phyloP scores from a whole-genome alignment of 345 rosid species.

The Acer negundo region DNA sequence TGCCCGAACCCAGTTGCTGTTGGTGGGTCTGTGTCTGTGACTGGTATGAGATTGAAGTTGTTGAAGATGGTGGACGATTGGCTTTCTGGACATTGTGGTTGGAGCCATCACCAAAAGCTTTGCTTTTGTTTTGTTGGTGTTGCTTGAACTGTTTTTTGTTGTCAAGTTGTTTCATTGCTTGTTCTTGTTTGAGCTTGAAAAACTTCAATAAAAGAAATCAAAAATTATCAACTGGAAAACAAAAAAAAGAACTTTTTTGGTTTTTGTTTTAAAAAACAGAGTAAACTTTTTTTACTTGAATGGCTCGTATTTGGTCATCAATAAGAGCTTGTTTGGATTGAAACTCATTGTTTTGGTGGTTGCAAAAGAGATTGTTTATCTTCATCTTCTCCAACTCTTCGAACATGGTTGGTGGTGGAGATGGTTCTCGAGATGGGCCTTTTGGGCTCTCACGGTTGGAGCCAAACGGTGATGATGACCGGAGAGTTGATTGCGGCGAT shows the following conservation, averaged over 20 bases:
- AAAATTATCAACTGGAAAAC: not conserved
- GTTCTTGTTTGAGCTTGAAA: conserved; percentile 42
- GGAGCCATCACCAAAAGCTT: conserved; percentile 13
- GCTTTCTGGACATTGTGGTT: conserved; percentile 16
- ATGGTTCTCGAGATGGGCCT: conserved; percentile 40
- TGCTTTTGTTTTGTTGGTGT: conserved; percentile 27
- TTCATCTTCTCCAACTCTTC: conserved; percentile 38
- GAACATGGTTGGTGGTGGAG: conserved; percentile 34
- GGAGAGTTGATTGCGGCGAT: conserved; percentile 46
- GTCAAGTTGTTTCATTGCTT: conserved; percentile 33
- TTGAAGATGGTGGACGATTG: not conserved
- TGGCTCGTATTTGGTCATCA: conserved; percentile 58
- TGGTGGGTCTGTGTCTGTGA: conserved; percentile 34
- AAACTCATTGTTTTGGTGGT: conserved; percentile 22
- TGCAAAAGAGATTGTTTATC: conserved; percentile 17
- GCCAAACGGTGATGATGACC: conserved; percentile 44
- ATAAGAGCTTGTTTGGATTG: conserved; percentile 56
- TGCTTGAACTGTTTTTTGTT: conserved; percentile 19
- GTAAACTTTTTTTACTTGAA: conserved; percentile 38
- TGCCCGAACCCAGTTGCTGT: conserved; percentile 40
- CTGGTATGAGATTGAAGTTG: conserved; percentile 16
- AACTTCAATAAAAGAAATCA: conserved; percentile 29
- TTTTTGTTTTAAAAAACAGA: no score
- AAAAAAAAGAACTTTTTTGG: not conserved
- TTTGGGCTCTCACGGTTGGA: conserved; percentile 35